These are phyloP conservation scores for Colletotrichum simmondsii DNA, from an alignment of 2,329 filamentous ascomycete genomes.

Conservation along the genomic window DNA sequence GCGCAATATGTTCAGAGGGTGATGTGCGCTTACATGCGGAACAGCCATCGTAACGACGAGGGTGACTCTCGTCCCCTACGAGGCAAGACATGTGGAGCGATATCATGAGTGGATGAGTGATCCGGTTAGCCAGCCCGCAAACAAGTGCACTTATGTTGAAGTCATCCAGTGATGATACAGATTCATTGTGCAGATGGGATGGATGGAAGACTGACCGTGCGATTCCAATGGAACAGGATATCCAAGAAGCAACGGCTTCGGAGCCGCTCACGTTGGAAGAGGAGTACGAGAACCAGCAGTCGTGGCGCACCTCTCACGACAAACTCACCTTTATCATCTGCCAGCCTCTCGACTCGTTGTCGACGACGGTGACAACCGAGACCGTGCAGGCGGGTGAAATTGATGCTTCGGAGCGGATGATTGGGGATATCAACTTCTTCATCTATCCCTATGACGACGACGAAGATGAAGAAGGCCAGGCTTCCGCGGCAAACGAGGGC, in stretches of 20 bases:
- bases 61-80: constrained; percentile 86
- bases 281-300: constrained; percentile 91
- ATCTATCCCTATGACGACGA: constrained; percentile 69
- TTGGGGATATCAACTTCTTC: constrained; percentile 87
- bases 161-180: neutral
- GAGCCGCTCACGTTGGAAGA: constrained; percentile 83
- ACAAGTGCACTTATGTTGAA: neutral
- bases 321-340: constrained; percentile 95
- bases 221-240: constrained; percentile 59
- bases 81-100: constrained; percentile 79
- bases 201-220: neutral
- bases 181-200: neutral
- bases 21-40: neutral
- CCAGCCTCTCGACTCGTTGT: constrained; percentile 49
- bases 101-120: constrained; percentile 97
- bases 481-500: constrained; percentile 13
- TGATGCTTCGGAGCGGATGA: constrained; percentile 69
- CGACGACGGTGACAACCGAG: constrained; percentile 4
- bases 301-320: constrained; percentile 83
- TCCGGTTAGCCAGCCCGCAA: constrained; percentile 55
- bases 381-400: constrained; percentile 48
- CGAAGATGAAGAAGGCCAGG: constrained; percentile 40
- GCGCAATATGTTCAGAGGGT: neutral
- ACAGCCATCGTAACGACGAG: constrained; percentile 74
- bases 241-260: constrained; percentile 87